These are phyloP conservation scores for Penicillium arizonense DNA, from an alignment of 495 filamentous ascomycete genomes.

Conservation along the genomic window DNA sequence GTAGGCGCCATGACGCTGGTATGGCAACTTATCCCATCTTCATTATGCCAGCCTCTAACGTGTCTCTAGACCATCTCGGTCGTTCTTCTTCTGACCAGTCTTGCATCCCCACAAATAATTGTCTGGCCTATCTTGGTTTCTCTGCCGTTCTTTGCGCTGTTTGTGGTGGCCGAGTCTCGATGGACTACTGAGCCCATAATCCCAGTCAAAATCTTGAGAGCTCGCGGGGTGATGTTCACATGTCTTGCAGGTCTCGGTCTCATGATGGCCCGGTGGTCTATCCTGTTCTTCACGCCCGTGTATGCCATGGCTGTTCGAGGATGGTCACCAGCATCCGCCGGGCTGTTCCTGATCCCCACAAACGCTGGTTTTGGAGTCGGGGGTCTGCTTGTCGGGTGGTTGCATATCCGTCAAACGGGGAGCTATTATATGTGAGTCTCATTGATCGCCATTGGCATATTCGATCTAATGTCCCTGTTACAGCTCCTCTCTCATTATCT, in stretches of 20 bases:
- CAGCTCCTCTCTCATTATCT: conserved; percentile 53
- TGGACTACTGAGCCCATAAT: conserved; percentile 65
- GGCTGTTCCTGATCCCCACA: conserved; percentile 70
- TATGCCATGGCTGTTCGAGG: conserved; percentile 69
- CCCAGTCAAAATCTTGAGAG: conserved; percentile 60
- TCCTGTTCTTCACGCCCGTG: conserved; percentile 76
- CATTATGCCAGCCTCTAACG: neutral
- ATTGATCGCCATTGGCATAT: neutral
- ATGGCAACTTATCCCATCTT: conserved; percentile 14
- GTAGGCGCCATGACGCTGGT: conserved; percentile 62
- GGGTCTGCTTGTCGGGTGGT: conserved; percentile 63
- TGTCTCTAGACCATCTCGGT: conserved; percentile 47
- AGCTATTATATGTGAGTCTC: conserved; percentile 58
- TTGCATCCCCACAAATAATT: conserved; percentile 57
- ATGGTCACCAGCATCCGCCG: conserved; percentile 63
- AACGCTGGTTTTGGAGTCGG: conserved; percentile 73
- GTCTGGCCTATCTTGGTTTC: conserved; percentile 57
- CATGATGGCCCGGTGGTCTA: conserved; percentile 73
- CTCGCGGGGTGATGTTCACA: conserved; percentile 62
- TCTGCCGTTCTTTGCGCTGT: conserved; percentile 48
- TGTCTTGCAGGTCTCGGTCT: conserved; percentile 66
- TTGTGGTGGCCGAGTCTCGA: conserved; percentile 59
- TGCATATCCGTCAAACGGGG: conserved; percentile 66
- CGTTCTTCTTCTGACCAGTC: conserved; percentile 63
- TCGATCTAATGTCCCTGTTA: neutral